Evolutionary conservation across 257 asterid genomes (phyloP).

Genomic region (Ballota nigra): DNA sequence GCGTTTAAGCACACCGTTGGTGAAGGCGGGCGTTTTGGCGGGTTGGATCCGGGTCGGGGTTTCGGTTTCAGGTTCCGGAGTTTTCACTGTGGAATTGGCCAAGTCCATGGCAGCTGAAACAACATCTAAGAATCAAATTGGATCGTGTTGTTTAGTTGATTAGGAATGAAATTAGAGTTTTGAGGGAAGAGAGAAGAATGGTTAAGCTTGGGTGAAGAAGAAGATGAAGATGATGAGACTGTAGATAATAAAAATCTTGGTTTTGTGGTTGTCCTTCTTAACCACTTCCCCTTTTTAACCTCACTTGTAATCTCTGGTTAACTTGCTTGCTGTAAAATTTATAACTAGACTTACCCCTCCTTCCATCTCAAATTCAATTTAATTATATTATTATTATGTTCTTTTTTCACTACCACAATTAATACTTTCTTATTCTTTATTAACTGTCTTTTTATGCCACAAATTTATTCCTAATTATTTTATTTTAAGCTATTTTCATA

Average conservation of each 20-base stretch:
- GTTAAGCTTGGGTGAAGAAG: slow-evolving; percentile 25
- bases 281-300: slow-evolving; percentile 35
- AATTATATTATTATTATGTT: too few species aligned
- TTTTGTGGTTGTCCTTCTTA: slow-evolving; percentile 66
- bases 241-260: slow-evolving; percentile 58
- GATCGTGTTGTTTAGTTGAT: slow-evolving; percentile 13
- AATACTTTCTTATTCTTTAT: too few species aligned
- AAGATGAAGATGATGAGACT: slow-evolving; percentile 36
- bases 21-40: slow-evolving; percentile 40
- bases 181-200: background rate
- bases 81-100: slow-evolving; percentile 43
- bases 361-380: background rate
- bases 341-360: background rate
- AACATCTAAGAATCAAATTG: slow-evolving; percentile 24
- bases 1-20: slow-evolving; percentile 86
- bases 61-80: slow-evolving; percentile 71
- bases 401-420: too few species aligned
- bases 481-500: too few species aligned
- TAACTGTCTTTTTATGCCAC: too few species aligned
- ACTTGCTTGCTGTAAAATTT: background rate
- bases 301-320: slow-evolving; percentile 28
- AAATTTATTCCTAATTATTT: too few species aligned
- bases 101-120: slow-evolving; percentile 60
- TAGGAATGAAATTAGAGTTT: slow-evolving; percentile 39
- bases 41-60: slow-evolving; percentile 79